Percentiles rank a stretch among this genome's conserved stretches.
phyloP scores from a whole-genome alignment of 768 basidiomycete genomes.

The Boletus tylopilopsis region DNA sequence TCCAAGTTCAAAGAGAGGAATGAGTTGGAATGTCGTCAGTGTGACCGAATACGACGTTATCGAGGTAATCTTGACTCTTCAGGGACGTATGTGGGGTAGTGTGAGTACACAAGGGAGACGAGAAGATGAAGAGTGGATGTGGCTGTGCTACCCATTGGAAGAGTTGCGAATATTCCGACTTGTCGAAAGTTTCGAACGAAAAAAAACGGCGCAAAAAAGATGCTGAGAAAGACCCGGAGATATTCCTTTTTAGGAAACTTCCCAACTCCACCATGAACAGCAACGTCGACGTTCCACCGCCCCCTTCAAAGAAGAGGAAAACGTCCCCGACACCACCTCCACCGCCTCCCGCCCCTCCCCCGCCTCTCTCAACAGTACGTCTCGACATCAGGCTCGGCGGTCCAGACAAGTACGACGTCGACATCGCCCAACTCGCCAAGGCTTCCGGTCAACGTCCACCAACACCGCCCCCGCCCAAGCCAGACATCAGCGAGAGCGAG shows the following conservation, averaged over 20 bases:
- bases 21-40: too few species aligned
- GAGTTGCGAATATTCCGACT: conserved; percentile 26
- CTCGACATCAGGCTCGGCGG: conserved; percentile 70
- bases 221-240: conserved; percentile 29
- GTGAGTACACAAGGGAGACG: too few species aligned
- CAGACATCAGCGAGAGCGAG: conserved; percentile 55
- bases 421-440: conserved; percentile 55
- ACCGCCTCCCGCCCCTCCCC: conserved; percentile 43
- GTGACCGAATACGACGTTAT: too few species aligned
- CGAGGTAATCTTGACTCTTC: too few species aligned
- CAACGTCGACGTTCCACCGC: conserved; percentile 30
- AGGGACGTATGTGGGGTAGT: too few species aligned
- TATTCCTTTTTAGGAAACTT: conserved; percentile 37
- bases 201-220: conserved; percentile 26
- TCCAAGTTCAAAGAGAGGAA: too few species aligned
- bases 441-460: conserved; percentile 61
- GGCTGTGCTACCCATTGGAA: conserved; percentile 10
- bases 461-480: conserved; percentile 49
- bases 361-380: conserved; percentile 58
- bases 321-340: conserved; percentile 48
- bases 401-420: conserved; percentile 70
- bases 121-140: too few species aligned
- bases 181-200: conserved; percentile 18
- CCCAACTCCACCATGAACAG: conserved; percentile 25
- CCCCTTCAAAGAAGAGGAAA: conserved; percentile 28